Conservation (phyloP, 176 grass and related monocot genomes). For the Poa pratensis region DNA sequence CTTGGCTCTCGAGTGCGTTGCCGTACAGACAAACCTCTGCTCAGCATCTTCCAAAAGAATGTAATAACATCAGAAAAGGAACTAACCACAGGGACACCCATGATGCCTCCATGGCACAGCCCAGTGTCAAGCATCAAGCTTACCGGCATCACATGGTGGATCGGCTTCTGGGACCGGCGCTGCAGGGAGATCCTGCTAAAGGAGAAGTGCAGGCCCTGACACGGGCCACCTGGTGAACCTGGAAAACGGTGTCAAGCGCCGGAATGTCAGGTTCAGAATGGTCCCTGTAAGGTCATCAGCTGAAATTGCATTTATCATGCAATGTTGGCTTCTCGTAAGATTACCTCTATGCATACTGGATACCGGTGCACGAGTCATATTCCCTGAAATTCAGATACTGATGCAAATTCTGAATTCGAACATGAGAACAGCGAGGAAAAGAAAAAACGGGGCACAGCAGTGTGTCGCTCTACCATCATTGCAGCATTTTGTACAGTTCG, state of each 20-base stretch:
- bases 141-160: background rate
- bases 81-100: background rate
- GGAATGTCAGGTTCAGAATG: constrained; percentile 20
- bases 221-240: constrained; percentile 30
- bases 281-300: background rate
- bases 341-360: background rate
- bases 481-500: background rate
- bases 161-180: constrained; percentile 18
- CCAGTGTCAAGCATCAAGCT: constrained; percentile 25
- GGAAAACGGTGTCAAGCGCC: background rate
- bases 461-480: background rate
- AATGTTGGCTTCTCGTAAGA: background rate
- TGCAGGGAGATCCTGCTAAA: constrained; percentile 54
- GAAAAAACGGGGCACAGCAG: too few relatives aligned
- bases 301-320: background rate
- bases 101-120: constrained; percentile 4
- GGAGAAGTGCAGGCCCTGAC: constrained; percentile 42
- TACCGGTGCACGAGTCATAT: too few relatives aligned
- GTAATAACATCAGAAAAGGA: background rate
- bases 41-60: constrained; percentile 36
- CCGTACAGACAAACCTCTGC: constrained; percentile 22
- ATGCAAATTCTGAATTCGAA: too few relatives aligned
- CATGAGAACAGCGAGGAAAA: too few relatives aligned
- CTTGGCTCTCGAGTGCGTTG: background rate
- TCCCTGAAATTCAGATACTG: too few relatives aligned